Conservation (phyloP, 768 basidiomycete genomes). For the Leccinellum luteum region DNA sequence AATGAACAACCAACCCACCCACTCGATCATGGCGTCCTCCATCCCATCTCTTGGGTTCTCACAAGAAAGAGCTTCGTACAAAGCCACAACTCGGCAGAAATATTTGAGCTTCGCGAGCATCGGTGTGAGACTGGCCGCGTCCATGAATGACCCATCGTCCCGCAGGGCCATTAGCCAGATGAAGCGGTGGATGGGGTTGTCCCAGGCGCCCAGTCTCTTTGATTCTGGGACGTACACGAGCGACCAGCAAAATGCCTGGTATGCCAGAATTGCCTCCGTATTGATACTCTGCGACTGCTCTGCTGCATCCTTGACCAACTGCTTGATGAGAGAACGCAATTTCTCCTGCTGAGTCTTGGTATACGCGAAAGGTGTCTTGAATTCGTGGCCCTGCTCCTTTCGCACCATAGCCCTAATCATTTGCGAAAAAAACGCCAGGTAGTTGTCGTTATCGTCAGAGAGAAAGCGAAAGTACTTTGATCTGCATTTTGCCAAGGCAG, state of each 20-base stretch:
- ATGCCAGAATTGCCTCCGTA: not conserved
- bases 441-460: not conserved
- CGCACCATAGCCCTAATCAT: constrained; percentile 1
- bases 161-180: constrained; percentile 4
- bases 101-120: constrained; percentile 3
- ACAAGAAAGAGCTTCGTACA: not conserved
- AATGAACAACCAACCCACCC: not conserved
- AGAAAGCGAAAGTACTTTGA: not conserved
- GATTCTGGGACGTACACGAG: not conserved
- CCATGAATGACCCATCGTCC: not conserved
- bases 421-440: not conserved
- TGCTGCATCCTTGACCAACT: not conserved
- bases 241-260: constrained; percentile 1
- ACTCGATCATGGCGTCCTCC: not conserved
- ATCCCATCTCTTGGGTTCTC: not conserved
- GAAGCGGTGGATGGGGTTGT: not conserved
- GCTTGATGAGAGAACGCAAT: not conserved
- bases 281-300: not conserved
- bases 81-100: not conserved
- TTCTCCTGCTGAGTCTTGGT: not conserved
- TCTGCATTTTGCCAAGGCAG: too few species aligned
- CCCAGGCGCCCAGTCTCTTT: not conserved
- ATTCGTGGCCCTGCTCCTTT: not conserved
- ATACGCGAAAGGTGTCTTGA: not conserved
- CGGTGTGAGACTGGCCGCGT: not conserved